phyloP scores from a whole-genome alignment of 2,329 filamentous ascomycete genomes.

The Paraphaeosphaeria sporulosa region DNA sequence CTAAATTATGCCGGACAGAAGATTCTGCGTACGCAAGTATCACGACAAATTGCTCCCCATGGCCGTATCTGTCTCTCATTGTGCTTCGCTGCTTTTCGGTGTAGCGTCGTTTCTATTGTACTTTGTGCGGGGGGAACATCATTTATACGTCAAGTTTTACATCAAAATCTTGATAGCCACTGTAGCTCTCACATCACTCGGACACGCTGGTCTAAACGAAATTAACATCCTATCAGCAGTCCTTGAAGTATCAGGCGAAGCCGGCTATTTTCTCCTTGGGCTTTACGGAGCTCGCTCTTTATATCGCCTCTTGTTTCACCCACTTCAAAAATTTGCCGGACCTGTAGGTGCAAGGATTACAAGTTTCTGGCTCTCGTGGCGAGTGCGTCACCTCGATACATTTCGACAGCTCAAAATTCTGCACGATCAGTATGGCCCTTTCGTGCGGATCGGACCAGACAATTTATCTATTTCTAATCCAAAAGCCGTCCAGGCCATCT shows the following conservation, averaged over 20 bases:
- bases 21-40: background rate
- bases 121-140: background rate
- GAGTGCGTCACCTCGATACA: background rate
- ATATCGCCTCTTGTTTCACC: conserved; percentile 13
- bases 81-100: background rate
- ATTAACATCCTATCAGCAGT: background rate
- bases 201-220: background rate
- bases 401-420: conserved; percentile 12
- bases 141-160: background rate
- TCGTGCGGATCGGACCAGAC: conserved; percentile 18
- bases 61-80: background rate
- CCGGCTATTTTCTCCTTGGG: background rate
- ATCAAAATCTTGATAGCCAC: background rate
- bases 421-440: conserved; percentile 11
- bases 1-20: background rate
- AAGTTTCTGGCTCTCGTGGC: conserved; percentile 19
- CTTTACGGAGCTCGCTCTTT: background rate
- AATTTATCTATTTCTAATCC: conserved; percentile 25
- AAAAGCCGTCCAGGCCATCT: conserved; percentile 9
- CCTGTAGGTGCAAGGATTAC: conserved; percentile 2
- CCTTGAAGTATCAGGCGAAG: background rate
- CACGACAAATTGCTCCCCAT: background rate
- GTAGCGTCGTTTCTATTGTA: background rate
- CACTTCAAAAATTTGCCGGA: conserved; percentile 14
- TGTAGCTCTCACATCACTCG: background rate